phyloP scores from a whole-genome alignment of 331 rosid genomes.

The Cydonia oblonga region DNA sequence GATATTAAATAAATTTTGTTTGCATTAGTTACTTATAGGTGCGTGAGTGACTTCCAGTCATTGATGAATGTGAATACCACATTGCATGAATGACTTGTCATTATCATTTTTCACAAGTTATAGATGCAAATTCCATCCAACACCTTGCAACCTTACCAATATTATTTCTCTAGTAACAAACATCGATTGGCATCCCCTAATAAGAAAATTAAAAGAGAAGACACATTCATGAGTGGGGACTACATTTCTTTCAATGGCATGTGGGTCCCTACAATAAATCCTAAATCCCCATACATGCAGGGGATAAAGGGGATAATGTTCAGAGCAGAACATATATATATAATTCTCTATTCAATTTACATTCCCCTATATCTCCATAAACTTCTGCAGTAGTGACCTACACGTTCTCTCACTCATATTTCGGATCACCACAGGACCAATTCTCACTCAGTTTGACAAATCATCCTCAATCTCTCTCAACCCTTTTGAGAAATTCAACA shows the following conservation, averaged over 20 bases:
- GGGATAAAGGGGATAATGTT: not conserved
- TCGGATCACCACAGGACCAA: slow-evolving; percentile 57
- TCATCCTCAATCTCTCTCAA: not conserved
- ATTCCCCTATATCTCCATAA: not conserved
- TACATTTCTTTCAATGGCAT: not conserved
- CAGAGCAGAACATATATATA: not conserved
- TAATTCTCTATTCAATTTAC: not conserved
- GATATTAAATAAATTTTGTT: too few relatives aligned
- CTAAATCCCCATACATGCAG: not conserved
- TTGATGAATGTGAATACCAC: not conserved
- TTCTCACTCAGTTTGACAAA: slow-evolving; percentile 9
- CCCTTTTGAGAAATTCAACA: slow-evolving; percentile 17
- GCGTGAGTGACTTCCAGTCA: rapidly evolving
- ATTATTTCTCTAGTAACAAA: not conserved
- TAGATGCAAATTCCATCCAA: not conserved
- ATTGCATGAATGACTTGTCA: not conserved
- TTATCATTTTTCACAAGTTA: not conserved
- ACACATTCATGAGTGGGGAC: not conserved
- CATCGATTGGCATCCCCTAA: not conserved
- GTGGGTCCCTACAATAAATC: not conserved
- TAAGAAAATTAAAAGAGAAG: not conserved
- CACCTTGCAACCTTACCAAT: not conserved
- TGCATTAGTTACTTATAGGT: not conserved
- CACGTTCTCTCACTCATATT: slow-evolving; percentile 27
- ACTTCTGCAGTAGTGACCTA: slow-evolving; percentile 11